Conservation (phyloP, 148 eudicot species). For the Tetragonia tetragonoides region DNA sequence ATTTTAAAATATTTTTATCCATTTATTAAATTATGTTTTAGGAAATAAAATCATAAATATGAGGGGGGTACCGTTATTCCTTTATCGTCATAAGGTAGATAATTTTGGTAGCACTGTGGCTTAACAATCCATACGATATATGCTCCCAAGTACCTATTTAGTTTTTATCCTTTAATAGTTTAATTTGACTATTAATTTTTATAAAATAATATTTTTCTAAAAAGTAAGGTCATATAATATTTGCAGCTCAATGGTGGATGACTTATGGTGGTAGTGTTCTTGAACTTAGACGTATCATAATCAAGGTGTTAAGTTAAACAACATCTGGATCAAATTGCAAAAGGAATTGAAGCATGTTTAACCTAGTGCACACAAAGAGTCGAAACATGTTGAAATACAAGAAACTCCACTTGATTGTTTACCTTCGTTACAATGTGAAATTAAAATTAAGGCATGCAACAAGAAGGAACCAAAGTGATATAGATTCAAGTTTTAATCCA, state of each 20-base stretch:
- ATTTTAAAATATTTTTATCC: too few relatives aligned
- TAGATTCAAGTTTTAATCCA: slow-evolving; percentile 7
- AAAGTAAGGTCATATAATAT: background rate
- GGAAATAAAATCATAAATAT: too few relatives aligned
- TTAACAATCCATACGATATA: too few relatives aligned
- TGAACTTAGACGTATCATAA: background rate
- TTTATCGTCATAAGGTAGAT: too few relatives aligned
- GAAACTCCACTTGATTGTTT: background rate
- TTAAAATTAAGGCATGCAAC: background rate
- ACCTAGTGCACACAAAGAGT: slow-evolving; percentile 2
- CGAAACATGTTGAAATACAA: slow-evolving; percentile 9
- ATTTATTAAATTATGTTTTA: too few relatives aligned
- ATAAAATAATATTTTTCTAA: too few relatives aligned
- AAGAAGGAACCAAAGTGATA: background rate
- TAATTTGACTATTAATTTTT: too few relatives aligned
- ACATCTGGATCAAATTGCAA: slow-evolving; percentile 21
- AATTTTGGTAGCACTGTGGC: too few relatives aligned
- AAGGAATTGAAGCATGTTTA: slow-evolving; percentile 22
- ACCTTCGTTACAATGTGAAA: slow-evolving; percentile 9
- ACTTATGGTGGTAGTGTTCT: slow-evolving; percentile 1
- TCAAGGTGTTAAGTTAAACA: too few relatives aligned
- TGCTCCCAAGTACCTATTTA: too few relatives aligned
- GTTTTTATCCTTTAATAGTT: background rate
- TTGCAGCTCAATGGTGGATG: slow-evolving; percentile 14
- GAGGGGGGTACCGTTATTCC: too few relatives aligned